phyloP scores from a whole-genome alignment of 2,329 filamentous ascomycete genomes.

The Davidsoniella australis region DNA sequence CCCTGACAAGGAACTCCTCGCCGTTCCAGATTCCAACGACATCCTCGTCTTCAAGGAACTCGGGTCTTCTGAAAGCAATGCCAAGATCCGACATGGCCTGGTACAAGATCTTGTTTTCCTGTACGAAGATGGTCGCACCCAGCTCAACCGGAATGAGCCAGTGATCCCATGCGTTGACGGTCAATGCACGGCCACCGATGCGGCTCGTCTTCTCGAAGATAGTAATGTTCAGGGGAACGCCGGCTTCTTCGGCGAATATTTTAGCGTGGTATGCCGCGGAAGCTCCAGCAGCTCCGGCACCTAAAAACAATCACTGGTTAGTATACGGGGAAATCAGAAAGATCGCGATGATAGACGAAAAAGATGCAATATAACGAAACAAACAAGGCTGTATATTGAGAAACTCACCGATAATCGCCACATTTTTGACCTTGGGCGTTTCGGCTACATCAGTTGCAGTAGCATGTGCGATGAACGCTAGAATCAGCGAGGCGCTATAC shows the following conservation, averaged over 20 bases:
- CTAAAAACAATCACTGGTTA: slow-evolving; percentile 27
- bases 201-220: slow-evolving; percentile 66
- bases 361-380: not conserved
- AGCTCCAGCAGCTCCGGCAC: slow-evolving; percentile 75
- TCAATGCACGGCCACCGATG: slow-evolving; percentile 75
- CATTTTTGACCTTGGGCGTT: slow-evolving; percentile 12
- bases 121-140: slow-evolving; percentile 81
- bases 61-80: slow-evolving; percentile 36
- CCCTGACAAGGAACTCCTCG: slow-evolving; percentile 31
- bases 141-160: slow-evolving; percentile 57
- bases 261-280: slow-evolving; percentile 72
- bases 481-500: too few relatives aligned
- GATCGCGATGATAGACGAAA: too few relatives aligned
- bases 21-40: slow-evolving; percentile 71
- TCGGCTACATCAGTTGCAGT: not conserved
- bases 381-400: not conserved
- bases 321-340: not conserved
- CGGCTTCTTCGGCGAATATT: slow-evolving; percentile 47
- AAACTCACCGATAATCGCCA: slow-evolving; percentile 18
- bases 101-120: slow-evolving; percentile 66
- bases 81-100: slow-evolving; percentile 55
- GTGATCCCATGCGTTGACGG: slow-evolving; percentile 59
- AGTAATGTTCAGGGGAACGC: slow-evolving; percentile 56
- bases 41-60: slow-evolving; percentile 25
- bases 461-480: not conserved